Evolutionary conservation across 495 filamentous ascomycete genomes (phyloP), one percentile per base, ranked within the genome.

Genomic region (Cercophora newfieldiana): DNA sequence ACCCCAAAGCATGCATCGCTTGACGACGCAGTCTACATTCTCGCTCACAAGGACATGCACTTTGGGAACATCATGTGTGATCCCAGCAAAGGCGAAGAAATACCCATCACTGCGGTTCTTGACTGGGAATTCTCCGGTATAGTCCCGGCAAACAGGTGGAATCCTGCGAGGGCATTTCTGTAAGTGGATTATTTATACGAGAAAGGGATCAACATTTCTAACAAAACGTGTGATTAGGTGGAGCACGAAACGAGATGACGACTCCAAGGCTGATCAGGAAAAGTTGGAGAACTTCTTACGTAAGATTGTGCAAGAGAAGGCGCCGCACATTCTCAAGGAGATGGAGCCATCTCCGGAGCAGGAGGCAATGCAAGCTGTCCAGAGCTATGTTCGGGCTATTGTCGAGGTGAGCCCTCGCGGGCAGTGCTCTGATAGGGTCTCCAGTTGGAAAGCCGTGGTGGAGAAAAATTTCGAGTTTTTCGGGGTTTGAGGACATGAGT

Each of bases 61-160:
- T 77, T 79, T 58, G 76, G 67, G 1, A 79, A 79, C 29, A 71
- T 80, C 24, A 65, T 79, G 63, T 78, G 58, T 59, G 74, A 80
- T 28, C 51, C 63, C 8, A 25, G 57, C 2, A 61, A 65, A 21
- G 59, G 64, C 14, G 60, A 56, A 6, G 33, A 62, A 14, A 58
- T 58, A 19, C 16, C 7, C 2, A 77, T 79, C 61, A 81, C 76
- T 10, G 72, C 66, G 1, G 61, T 81, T 2, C 64, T 79, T 2
- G 79, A 79, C 66, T 81, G 77, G 75, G 78, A 78, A 69, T 81
- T 79, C 47, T 63, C 71, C 18, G 66, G 69, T 6, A 68, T 79
- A 3, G 73, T 79, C 7, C 74, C 79, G 6, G 55, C 60, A 8
- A 67, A 68, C 26, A 48, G 63, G 22, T 77, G 77, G 77, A 71